A percentile compares a stretch with the other conserved stretches of the same genome.
phyloP scores from a whole-genome alignment of 805 yeast species.

The Lipomyces japonicus region DNA sequence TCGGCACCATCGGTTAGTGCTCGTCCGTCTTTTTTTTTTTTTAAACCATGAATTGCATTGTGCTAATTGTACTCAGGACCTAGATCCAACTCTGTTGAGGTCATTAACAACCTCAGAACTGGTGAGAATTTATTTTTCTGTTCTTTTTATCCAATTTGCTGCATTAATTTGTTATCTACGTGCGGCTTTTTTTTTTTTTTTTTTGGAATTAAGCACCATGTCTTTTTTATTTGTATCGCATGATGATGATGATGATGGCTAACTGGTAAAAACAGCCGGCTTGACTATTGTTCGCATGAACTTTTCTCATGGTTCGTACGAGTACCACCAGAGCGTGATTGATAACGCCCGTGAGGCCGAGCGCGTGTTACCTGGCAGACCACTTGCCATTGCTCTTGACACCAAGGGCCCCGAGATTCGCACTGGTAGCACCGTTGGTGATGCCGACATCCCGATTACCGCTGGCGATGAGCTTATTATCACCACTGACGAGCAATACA shows the following conservation, averaged over 20 bases:
- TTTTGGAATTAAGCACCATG: background rate
- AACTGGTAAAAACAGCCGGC: slow-evolving; percentile 57
- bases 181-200: background rate
- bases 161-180: background rate
- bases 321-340: slow-evolving; percentile 93
- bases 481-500: slow-evolving; percentile 82
- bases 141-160: background rate
- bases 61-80: slow-evolving; percentile 50
- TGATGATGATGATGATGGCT: background rate
- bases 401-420: slow-evolving; percentile 99
- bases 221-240: background rate
- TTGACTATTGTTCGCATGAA: slow-evolving; percentile 97
- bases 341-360: slow-evolving; percentile 96
- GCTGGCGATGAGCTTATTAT: slow-evolving; percentile 88
- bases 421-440: slow-evolving; percentile 88
- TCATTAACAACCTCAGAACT: slow-evolving; percentile 80
- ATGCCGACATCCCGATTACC: slow-evolving; percentile 74
- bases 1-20: slow-evolving; percentile 79
- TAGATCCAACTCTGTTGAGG: slow-evolving; percentile 87
- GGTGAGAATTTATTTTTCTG: slow-evolving; percentile 23
- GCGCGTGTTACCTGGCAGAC: slow-evolving; percentile 87
- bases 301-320: slow-evolving; percentile 97
- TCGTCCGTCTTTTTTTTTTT: background rate
- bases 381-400: slow-evolving; percentile 96
- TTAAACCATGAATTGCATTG: background rate